Evolutionary conservation across 495 filamentous ascomycete genomes (phyloP), one percentile per base, ranked within the genome.

Genomic region (Penicillium longicatenatum): DNA sequence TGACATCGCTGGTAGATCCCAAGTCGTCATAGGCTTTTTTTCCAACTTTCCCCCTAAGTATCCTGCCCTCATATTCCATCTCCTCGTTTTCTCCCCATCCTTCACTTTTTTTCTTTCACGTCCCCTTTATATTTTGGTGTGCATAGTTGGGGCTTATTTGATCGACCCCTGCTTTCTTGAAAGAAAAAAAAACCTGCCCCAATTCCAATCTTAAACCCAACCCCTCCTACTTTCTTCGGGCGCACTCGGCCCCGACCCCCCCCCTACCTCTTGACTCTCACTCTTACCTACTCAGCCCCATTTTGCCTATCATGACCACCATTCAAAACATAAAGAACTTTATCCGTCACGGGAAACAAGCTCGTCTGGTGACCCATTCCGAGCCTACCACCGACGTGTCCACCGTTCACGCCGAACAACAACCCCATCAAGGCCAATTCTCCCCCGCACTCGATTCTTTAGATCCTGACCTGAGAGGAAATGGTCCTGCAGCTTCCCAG

Each of bases 261-360:
- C 31, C 45, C 35, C 21, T 21, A 16, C 0, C 31, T 16, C n/a
- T 16, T 39, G 12, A 39, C 19, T 19, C n/a, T 39, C 11, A 33
- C 29, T 37, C n/a, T n/a, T n/a, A n/a, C n/a, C n/a, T n/a, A 39
- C 20, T 29, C 49, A 43, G 42, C 46, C 31, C 50, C 49, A 39
- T 26, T 26, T 20, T 29, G 44, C 44, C 52, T 55, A 78, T 54
- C 57, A 91, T 91, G 88, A 89, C 87, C 67, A 91, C 90, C 51
- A 91, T 93, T 78, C 88, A 92, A 79, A 90, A 87, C 64, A 77
- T 98, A 55, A 97, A 98, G 77, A 98, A 97, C 75, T 93, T 98
- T 75, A 95, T 98, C 76, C 91, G 94, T 56, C 94, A 97, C 79
- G 93, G 92, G 83, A 97, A 97, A 78, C 92, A 97, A 79, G 93